Base-by-base conservation (phyloP, 441 rosid genomes). In the Kokia cookei region DNA sequence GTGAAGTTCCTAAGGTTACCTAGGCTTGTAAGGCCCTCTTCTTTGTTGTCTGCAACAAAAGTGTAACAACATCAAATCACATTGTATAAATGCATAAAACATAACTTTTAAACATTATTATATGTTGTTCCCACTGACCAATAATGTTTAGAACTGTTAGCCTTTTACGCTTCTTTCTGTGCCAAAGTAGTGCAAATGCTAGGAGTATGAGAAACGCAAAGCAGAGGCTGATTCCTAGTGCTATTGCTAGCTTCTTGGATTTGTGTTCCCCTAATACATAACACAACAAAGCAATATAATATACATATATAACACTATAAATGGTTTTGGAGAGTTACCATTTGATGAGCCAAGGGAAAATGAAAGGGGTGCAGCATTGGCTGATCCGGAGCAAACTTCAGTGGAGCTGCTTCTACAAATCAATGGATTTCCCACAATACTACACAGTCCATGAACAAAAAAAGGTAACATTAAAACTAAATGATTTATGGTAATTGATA, bases 1-100 rank as follows among this genome's bases (percentile, higher is more conserved):
- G 88, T 81, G 83, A 93, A 93, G 86, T 64, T 82, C 77, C 84
- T 86, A 55, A 93, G 90, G 73, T 92, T 94, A 22, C 96, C 97
- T 24, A 93, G 73, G 79, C 83, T 84, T 40, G 84, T 60, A 54
- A 86, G 82, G 60, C 87, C 93, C 73, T 90, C 90, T 62, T 91
- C 97, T 82, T 84, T 88, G 76, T 85, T 89, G 71, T 93, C 96
- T 91, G 82, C 78, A 75, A 53, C 26, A 69, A 77, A 77, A 65
- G 59, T 29, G 26, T 17, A 14, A 43, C 15, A 71, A 37, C 7
- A 53, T 71, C 15, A 71, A 22, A 12, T 55, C 51, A 57, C 37
- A 65, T 9, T 51, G 50, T 55, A 73, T 45, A 51, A n/a, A n/a
- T n/a, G 37, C 22, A 32, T 32, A 42, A 22, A 57, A 27, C 2